A percentile compares a stretch with the other conserved stretches of the same genome.
Conservation (phyloP, 805 yeast species). For the Debaryomyces hansenii region DNA sequence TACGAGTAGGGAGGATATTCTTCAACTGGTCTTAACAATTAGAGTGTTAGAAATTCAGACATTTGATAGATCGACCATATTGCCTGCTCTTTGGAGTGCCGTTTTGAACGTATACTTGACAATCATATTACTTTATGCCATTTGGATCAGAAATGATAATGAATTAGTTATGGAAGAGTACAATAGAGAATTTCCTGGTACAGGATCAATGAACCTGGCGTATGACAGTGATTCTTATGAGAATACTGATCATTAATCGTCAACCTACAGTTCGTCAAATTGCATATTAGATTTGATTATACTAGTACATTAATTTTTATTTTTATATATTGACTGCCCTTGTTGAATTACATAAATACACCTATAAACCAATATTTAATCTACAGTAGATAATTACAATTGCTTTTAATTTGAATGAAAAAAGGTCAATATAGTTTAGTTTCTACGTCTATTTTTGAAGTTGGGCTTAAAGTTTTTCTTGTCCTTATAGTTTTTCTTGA, state of each 20-base stretch:
- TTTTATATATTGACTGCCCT: too few relatives aligned
- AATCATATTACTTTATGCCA: constrained; percentile 18
- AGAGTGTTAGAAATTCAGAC: neutral
- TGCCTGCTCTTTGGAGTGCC: constrained; percentile 9
- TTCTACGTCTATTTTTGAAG: constrained; percentile 2
- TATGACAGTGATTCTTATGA: too few relatives aligned
- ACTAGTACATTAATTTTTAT: too few relatives aligned
- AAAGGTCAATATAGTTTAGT: neutral
- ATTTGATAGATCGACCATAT: neutral
- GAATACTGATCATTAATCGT: too few relatives aligned
- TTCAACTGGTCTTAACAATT: neutral
- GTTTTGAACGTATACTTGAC: constrained; percentile 9
- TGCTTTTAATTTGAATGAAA: neutral
- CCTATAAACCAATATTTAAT: neutral
- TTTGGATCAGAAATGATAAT: constrained; percentile 32
- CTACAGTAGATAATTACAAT: neutral
- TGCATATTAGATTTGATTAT: too few relatives aligned
- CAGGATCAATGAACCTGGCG: constrained; percentile 13
- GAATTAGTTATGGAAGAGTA: constrained; percentile 25
- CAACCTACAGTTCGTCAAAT: too few relatives aligned
- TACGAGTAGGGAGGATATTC: neutral
- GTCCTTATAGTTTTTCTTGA: constrained; percentile 5
- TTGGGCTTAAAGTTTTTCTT: constrained; percentile 5
- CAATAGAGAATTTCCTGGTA: constrained; percentile 12
- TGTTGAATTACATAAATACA: neutral